A percentile compares a stretch with the other conserved stretches of the same genome.
Evolutionary conservation across 768 basidiomycete species (phyloP).

Genomic region (Lactarius pseudohatsudake): DNA sequence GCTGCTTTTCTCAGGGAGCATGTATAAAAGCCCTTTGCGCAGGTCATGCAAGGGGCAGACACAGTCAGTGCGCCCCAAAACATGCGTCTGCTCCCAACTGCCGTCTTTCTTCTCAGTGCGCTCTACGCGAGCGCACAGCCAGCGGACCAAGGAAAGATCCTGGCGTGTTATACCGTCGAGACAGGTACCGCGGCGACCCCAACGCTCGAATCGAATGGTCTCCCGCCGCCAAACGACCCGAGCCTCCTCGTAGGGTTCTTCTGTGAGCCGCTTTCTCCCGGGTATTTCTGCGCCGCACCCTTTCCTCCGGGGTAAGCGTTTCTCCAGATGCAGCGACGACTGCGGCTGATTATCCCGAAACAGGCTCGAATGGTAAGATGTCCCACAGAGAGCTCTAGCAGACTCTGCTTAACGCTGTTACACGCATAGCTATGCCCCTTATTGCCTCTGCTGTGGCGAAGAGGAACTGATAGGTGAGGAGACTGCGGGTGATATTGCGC

Average conservation of each 20-base stretch:
- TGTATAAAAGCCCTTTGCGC: neutral
- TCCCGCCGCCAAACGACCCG: conserved; percentile 2
- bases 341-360: neutral
- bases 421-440: neutral
- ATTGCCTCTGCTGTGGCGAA: conserved; percentile 2
- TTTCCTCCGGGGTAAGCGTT: neutral
- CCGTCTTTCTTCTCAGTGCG: neutral
- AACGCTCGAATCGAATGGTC: neutral
- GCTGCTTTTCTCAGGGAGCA: neutral
- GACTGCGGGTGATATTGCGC: neutral
- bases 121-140: neutral
- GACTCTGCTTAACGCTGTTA: no score
- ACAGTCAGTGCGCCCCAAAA: no score
- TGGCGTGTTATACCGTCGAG: neutral
- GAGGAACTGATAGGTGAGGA: conserved; percentile 4
- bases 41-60: neutral
- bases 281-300: neutral
- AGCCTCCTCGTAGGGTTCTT: neutral
- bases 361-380: neutral
- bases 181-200: neutral
- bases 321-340: neutral
- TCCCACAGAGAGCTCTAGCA: neutral
- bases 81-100: neutral
- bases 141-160: neutral
- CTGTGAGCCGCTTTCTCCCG: neutral